These are phyloP conservation scores for Kodamaea derodonti DNA, from an alignment of 1,139 yeast species.

Conservation along the genomic window DNA sequence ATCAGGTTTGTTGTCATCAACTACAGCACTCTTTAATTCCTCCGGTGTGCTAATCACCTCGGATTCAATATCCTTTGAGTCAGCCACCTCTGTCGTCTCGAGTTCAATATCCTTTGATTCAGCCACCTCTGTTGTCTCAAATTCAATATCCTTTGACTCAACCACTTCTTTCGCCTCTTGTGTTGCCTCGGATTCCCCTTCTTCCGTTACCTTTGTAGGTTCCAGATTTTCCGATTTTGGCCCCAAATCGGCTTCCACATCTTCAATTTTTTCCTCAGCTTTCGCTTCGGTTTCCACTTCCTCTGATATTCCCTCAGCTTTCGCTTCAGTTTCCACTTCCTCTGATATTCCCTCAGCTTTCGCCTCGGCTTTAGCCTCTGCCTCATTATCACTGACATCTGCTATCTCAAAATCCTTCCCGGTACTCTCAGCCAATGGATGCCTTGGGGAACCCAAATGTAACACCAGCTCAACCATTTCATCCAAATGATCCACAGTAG, in stretches of 20 bases:
- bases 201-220: no score
- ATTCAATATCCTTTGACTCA: neutral
- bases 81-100: neutral
- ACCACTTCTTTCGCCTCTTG: neutral
- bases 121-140: neutral
- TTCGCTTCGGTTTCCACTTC: constrained; percentile 12
- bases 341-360: constrained; percentile 9
- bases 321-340: constrained; percentile 6
- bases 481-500: constrained; percentile 37
- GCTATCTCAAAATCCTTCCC: constrained; percentile 3
- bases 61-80: neutral
- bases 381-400: constrained; percentile 7
- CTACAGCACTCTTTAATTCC: neutral
- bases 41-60: constrained; percentile 1
- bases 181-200: neutral
- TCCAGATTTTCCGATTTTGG: no score
- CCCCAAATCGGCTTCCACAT: no score
- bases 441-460: constrained; percentile 3
- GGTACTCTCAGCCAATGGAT: constrained; percentile 3
- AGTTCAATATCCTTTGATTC: neutral
- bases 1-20: neutral
- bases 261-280: constrained; percentile 11
- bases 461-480: constrained; percentile 40
- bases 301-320: constrained; percentile 9
- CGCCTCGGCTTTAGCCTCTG: constrained; percentile 5